These are phyloP conservation scores for Bruguiera gymnorhiza DNA, from an alignment of 345 rosid species.

Conservation along the genomic window DNA sequence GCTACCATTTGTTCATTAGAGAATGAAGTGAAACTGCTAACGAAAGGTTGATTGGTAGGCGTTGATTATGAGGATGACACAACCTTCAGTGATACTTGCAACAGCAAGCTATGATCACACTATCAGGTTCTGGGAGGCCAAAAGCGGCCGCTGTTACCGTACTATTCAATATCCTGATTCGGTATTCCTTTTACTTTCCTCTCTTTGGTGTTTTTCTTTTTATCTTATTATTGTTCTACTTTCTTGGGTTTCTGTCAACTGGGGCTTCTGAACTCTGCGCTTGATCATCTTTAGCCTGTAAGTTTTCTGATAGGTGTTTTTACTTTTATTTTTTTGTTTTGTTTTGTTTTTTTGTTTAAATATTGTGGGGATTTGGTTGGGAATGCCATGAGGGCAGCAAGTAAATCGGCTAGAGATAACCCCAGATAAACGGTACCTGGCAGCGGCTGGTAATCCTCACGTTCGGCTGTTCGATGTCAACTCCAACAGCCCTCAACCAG, in stretches of 20 bases:
- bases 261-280: neutral
- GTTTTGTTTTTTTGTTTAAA: neutral
- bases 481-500: constrained; percentile 77
- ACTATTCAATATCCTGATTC: constrained; percentile 91
- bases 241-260: neutral
- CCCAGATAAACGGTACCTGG: constrained; percentile 73
- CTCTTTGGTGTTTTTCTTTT: neutral
- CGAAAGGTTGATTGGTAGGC: constrained; percentile 16
- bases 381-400: constrained; percentile 44
- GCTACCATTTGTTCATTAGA: too few relatives aligned
- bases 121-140: constrained; percentile 93
- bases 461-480: constrained; percentile 82
- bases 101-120: constrained; percentile 95
- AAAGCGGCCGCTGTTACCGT: constrained; percentile 89
- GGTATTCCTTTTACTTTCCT: constrained; percentile 32
- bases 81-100: constrained; percentile 83
- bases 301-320: neutral
- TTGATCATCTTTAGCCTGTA: neutral
- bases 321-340: neutral
- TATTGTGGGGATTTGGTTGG: constrained; percentile 3
- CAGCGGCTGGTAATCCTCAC: constrained; percentile 95
- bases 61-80: constrained; percentile 48
- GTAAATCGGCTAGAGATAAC: constrained; percentile 94
- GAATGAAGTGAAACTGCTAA: too few relatives aligned
- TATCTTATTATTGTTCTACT: neutral